A percentile compares a stretch with the other conserved stretches of the same genome.
Evolutionary conservation across 208 protist species (phyloP).

Genomic region (Porcisia deanei): DNA sequence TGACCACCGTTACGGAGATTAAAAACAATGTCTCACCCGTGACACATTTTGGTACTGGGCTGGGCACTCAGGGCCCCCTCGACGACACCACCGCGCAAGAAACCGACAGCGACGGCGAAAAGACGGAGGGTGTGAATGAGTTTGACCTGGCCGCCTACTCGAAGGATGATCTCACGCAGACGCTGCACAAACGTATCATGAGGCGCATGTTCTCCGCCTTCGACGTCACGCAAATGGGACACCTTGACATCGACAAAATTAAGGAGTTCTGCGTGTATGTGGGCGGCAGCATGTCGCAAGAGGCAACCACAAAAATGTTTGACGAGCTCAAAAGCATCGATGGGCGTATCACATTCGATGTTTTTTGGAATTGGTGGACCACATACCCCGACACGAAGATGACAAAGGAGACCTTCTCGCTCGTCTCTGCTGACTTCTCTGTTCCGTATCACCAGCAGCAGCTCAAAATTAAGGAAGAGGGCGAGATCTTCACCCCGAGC

Average conservation of each 20-base stretch:
- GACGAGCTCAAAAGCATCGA: slow-evolving; percentile 54
- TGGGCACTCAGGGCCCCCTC: slow-evolving; percentile 19
- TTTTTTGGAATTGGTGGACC: slow-evolving; percentile 88
- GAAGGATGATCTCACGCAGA: slow-evolving; percentile 74
- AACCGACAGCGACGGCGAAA: slow-evolving; percentile 6
- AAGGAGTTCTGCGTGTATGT: slow-evolving; percentile 82
- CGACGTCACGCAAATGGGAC: slow-evolving; percentile 81
- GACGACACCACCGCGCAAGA: slow-evolving; percentile 19
- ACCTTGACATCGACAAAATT: slow-evolving; percentile 62
- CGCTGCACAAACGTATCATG: slow-evolving; percentile 83
- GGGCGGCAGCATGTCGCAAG: slow-evolving; percentile 47
- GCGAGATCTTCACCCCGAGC: slow-evolving; percentile 89
- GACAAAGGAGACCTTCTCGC: slow-evolving; percentile 74
- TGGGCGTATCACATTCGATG: slow-evolving; percentile 77
- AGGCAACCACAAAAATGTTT: slow-evolving; percentile 60
- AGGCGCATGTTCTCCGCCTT: slow-evolving; percentile 89
- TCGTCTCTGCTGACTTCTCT: slow-evolving; percentile 87
- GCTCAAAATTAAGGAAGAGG: slow-evolving; percentile 78
- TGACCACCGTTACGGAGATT: slow-evolving; percentile 44
- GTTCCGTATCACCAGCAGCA: slow-evolving; percentile 92
- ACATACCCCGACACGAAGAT: slow-evolving; percentile 46
- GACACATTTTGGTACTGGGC: slow-evolving; percentile 60
- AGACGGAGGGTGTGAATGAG: slow-evolving; percentile 45
- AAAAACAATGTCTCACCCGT: slow-evolving; percentile 30
- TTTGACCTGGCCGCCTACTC: slow-evolving; percentile 83